phyloP scores from a whole-genome alignment of 768 basidiomycete genomes.

The Hygrocybe punicea region DNA sequence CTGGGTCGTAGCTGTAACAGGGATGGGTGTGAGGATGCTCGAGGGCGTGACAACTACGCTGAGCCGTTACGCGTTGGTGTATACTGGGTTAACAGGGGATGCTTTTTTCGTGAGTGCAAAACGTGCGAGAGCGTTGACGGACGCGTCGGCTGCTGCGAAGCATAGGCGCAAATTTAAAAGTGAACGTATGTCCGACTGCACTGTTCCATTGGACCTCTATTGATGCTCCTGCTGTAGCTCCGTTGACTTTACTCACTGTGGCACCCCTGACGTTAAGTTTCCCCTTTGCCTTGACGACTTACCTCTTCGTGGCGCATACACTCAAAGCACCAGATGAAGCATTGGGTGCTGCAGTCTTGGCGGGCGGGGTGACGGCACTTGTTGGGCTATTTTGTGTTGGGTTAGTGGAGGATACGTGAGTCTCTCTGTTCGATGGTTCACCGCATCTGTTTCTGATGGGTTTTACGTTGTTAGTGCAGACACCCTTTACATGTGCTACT shows the following conservation, averaged over 20 bases:
- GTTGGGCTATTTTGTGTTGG: slow-evolving; percentile 83
- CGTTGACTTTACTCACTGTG: slow-evolving; percentile 70
- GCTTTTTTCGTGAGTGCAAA: slow-evolving; percentile 57
- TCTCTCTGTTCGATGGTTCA: slow-evolving; percentile 3
- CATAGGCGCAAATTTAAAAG: slow-evolving; percentile 49
- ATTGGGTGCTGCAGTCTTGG: slow-evolving; percentile 69
- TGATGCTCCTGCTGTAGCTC: slow-evolving; percentile 35
- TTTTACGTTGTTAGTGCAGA: slow-evolving; percentile 33
- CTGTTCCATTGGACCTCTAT: slow-evolving; percentile 5
- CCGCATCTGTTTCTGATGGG: too few species aligned
- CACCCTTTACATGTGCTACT: slow-evolving; percentile 48
- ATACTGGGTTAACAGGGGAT: slow-evolving; percentile 73
- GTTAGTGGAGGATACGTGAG: slow-evolving; percentile 65
- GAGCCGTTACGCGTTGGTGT: slow-evolving; percentile 62
- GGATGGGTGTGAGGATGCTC: slow-evolving; percentile 49
- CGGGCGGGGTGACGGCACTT: slow-evolving; percentile 74
- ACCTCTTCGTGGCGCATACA: slow-evolving; percentile 86
- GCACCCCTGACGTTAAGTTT: slow-evolving; percentile 77
- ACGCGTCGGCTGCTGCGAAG: slow-evolving; percentile 32
- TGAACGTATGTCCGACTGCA: slow-evolving; percentile 48
- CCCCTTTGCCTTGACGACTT: slow-evolving; percentile 77
- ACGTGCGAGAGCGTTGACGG: slow-evolving; percentile 46
- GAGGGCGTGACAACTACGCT: slow-evolving; percentile 53
- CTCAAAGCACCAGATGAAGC: slow-evolving; percentile 67
- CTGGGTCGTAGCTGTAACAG: slow-evolving; percentile 26